Percentiles rank a stretch among this genome's conserved stretches.
Evolutionary conservation across 768 basidiomycete species (phyloP).

Genomic region (Kwoniella sp.): DNA sequence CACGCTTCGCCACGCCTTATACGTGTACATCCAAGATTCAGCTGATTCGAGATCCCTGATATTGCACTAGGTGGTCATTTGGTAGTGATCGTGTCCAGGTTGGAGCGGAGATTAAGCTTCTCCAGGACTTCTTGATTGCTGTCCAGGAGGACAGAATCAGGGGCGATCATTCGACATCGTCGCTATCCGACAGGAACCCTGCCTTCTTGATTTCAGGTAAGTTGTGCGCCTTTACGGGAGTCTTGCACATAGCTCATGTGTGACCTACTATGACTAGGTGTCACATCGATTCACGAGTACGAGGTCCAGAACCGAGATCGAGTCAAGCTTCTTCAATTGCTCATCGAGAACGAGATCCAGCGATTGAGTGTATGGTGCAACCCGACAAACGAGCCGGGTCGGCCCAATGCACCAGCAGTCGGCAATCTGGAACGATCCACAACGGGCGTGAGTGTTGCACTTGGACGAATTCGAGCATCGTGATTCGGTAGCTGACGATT

Average conservation of each 20-base stretch:
- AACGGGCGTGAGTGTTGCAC: conserved; percentile 62
- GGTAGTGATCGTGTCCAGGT: conserved; percentile 92
- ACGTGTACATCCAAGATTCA: neutral
- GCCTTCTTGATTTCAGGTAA: conserved; percentile 48
- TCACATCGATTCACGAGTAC: conserved; percentile 61
- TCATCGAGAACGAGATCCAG: conserved; percentile 88
- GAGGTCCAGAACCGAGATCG: conserved; percentile 66
- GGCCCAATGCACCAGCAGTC: conserved; percentile 28
- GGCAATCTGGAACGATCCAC: conserved; percentile 65
- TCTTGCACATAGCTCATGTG: neutral
- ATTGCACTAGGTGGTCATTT: conserved; percentile 77
- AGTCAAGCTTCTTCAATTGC: conserved; percentile 73
- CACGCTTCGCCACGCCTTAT: neutral
- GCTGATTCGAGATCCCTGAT: conserved; percentile 1
- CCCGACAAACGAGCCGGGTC: conserved; percentile 68
- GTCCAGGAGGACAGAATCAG: conserved; percentile 74
- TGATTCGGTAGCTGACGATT: neutral
- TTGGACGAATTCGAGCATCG: neutral
- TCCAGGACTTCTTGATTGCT: conserved; percentile 79
- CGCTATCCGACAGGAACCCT: conserved; percentile 41
- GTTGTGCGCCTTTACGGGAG: conserved; percentile 21
- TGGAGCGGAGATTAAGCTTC: conserved; percentile 80
- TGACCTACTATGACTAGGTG: conserved; percentile 37
- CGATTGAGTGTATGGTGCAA: conserved; percentile 88
- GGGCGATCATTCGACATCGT: conserved; percentile 57